Base-by-base conservation (phyloP, 352 stramenopile genomes). In the Phytophthora cryptogea region DNA sequence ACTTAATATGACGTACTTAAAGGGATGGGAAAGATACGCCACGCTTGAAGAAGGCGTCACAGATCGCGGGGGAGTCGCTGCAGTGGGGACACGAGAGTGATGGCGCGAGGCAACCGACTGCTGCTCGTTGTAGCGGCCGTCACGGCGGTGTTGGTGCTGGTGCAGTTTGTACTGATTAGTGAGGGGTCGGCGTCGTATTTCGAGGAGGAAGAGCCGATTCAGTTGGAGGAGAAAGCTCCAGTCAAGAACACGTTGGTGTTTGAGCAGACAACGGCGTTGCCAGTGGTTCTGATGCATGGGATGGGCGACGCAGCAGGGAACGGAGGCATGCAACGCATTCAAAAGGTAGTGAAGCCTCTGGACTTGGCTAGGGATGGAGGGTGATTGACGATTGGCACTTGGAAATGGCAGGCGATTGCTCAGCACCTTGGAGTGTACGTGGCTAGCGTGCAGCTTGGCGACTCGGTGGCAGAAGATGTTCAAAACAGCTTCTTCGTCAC, bases 261-360 rank as follows among this genome's bases (percentile, higher is more conserved):
- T 36, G 46, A 74, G 14, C 49, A 75, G 43, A 45, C 56, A 4
- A 58, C 60, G 14, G 44, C 54, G n/a, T 52, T 81, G 36, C 89
- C 89, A 2, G 75, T 96, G 2, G 83, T 97, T 13, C 43, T 96
- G 26, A 96, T 97, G 68, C 93, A 98, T 59, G 94, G 94, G 10
- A 98, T 98, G 92, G 94, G 92, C n/a, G 94, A 98, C 53, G 90
- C 86, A 10, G 96, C 90, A 36, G 87, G 85, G 6, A 97, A 98
- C 61, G 53, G 71, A 13, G 94, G 93, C 16, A 98, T 98, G 90
- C 52, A 73, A 48, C 60, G 63, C 6, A 93, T 98, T 40, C 80
- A 86, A 37, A 83, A 90, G 57, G 86, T 92, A 68, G 8, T 63
- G 46, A 6, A 8, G 35, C 11, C 5, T 42, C 10, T 52, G 14